Evolutionary conservation across 805 yeast genomes (phyloP), one percentile per base, ranked within the genome.

Genomic region (Candida stauntonica): DNA sequence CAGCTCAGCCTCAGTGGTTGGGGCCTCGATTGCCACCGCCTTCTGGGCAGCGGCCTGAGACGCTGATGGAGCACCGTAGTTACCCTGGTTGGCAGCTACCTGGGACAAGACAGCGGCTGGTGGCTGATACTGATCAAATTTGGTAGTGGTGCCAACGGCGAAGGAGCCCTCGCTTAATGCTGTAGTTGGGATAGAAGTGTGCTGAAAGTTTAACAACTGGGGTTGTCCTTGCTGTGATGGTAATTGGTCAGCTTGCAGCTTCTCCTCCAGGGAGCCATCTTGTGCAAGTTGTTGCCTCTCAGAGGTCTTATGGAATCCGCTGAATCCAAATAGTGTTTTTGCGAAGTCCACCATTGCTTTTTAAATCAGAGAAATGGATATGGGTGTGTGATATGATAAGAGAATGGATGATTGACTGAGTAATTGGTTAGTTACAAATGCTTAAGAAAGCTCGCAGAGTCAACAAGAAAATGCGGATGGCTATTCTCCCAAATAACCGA

Each of bases 131-230:
- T 60, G 62, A 50, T 45, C 39, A 3, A 66, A 57, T 33, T 63
- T 64, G 8, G 74, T 68, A 2, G 83, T 81, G 5, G 87, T 81
- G 3, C 88, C 89, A 59, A 79, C 73, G 2, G 76, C 89, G 59
- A 77, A 70, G 3, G 81, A 72, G 41, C 71, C 72, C 44, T 75
- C 73, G 33, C 79, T 69, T 8, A 82, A 61, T 0, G 88, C 88
- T 3, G 85, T 81, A 3, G 91, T 81, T 15, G 89, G 85, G 5
- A 78, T 67, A 1, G 78, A 67, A 2, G 75, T 66, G 27, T 67
- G 67, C 45, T 75, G 65, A 39, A 75, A 60, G 35, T 56, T 63
- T 9, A 67, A 63, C 26, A 62, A 55, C 17, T 54, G 57, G 26
- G 45, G 30, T 37, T 46, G 42, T 30, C 34, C 42, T 33, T 26